Evolutionary conservation across 2,329 filamentous ascomycete species (phyloP), one percentile per base, ranked within the genome.

Genomic region (Sodiomyces alkalinus): DNA sequence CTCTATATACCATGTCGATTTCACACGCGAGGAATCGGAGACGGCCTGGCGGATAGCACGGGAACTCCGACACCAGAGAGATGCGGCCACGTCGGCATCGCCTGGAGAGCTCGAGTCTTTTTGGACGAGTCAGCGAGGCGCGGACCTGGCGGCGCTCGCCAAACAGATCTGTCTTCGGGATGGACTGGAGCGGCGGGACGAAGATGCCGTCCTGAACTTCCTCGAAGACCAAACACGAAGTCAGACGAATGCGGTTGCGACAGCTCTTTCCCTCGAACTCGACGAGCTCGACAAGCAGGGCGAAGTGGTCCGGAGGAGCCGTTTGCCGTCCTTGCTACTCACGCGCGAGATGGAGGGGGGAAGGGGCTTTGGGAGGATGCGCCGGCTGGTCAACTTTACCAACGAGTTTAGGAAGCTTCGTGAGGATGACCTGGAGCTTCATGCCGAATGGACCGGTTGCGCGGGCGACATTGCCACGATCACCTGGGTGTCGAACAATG

Each of bases 391-490:
- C 12, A 60, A 66, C 35, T 60, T 67, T 19, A 49, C 49, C 13
- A 57, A 56, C 19, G 54, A 59, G 20, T 55, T 66, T 22, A 52
- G 43, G 14, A 58, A 50, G 20, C 45, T 51, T 15, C 47, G 50
- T 5, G 70, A 75, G 38, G 70, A 76, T 32, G 50, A 48, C 2
- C 37, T 76, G 4, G 51, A 58, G 26, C 48, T 62, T 7, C 52
- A 60, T 17, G 53, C 60, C 3, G 62, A 73, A 39, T 76, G 68
- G 55, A 68, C 62, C 2, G 64, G 68, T 38, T 73, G 68, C 29
- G 69, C 71, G 17, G 71, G 72, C 4, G 71, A 76, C 39, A 63
- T 76, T 23, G 55, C 60, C 14, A 65, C 69, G 3, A 55, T 73
- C 27, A 57, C 56, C 12, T 77, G 72, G 72, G 52, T 67, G 0